Evolutionary conservation across 352 stramenopile species (phyloP).

Genomic region (Blastocystis sp.): DNA sequence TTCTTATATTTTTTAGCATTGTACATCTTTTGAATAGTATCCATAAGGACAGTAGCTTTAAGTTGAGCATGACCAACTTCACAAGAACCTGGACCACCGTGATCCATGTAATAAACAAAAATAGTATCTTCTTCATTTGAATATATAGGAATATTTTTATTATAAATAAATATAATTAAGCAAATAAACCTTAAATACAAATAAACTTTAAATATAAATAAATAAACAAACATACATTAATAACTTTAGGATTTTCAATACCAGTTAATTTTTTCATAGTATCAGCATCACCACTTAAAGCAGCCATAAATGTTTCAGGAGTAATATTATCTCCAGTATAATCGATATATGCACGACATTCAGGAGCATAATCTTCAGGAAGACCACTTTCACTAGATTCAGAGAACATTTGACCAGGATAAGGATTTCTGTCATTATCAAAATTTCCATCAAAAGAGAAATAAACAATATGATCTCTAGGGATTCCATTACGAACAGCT

Average conservation of each 20-base stretch:
- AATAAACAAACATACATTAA: too few species aligned
- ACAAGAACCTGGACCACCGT: slow-evolving; percentile 37
- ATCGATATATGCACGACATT: slow-evolving; percentile 33
- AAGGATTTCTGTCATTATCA: slow-evolving; percentile 6
- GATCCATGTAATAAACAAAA: slow-evolving; percentile 38
- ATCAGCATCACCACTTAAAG: slow-evolving; percentile 25
- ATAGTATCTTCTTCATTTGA: slow-evolving; percentile 33
- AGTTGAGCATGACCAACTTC: slow-evolving; percentile 30
- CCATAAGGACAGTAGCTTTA: slow-evolving; percentile 20
- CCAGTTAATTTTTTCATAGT: slow-evolving; percentile 30
- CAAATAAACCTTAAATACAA: too few species aligned
- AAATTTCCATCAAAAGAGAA: slow-evolving; percentile 28
- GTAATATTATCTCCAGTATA: slow-evolving; percentile 25
- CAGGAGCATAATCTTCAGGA: slow-evolving; percentile 35
- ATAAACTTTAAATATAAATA: too few species aligned
- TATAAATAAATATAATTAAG: too few species aligned
- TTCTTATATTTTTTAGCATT: slow-evolving; percentile 36
- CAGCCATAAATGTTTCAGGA: slow-evolving; percentile 35
- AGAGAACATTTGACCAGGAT: slow-evolving; percentile 34
- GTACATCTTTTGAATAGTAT: slow-evolving; percentile 36
- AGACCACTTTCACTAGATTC: slow-evolving; percentile 9
- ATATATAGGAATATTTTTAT: too few species aligned
- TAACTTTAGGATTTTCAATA: slow-evolving; percentile 36
- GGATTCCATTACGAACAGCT: slow-evolving; percentile 13
- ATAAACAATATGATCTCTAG: slow-evolving; percentile 36